Conservation (phyloP, 2,329 filamentous ascomycete genomes). For the Periglandula ipomoeae region DNA sequence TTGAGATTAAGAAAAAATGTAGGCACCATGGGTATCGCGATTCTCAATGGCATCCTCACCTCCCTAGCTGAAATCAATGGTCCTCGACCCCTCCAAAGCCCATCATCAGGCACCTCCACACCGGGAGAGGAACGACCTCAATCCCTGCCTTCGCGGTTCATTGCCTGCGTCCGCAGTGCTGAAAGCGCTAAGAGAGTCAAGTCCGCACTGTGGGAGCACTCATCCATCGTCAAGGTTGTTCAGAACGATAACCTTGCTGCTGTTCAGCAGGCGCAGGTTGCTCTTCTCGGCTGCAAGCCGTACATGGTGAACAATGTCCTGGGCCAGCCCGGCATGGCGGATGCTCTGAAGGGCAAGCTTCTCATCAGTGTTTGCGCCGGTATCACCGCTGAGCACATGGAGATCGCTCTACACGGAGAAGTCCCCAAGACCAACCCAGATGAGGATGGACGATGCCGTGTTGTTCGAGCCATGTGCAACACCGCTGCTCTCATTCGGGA, state of each 20-base stretch:
- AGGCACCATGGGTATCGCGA: conserved; percentile 82
- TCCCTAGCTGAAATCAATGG: conserved; percentile 50
- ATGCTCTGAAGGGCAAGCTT: conserved; percentile 69
- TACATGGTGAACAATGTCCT: conserved; percentile 64
- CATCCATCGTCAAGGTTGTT: conserved; percentile 53
- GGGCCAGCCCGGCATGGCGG: conserved; percentile 54
- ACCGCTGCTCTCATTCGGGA: conserved; percentile 71
- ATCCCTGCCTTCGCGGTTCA: conserved; percentile 63
- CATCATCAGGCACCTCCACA: conserved; percentile 32
- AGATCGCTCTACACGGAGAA: conserved; percentile 50
- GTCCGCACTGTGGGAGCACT: conserved; percentile 54
- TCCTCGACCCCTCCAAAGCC: conserved; percentile 34
- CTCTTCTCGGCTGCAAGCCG: conserved; percentile 76
- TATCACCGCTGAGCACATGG: conserved; percentile 60
- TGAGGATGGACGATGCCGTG: conserved; percentile 43
- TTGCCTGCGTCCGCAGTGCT: conserved; percentile 68
- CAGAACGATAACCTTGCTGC: conserved; percentile 64
- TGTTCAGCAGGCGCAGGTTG: conserved; percentile 58
- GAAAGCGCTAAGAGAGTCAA: conserved; percentile 61
- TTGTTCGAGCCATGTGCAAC: conserved; percentile 80
- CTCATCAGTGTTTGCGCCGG: conserved; percentile 77
- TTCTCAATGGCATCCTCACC: conserved; percentile 69
- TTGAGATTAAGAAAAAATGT: conserved; percentile 1
- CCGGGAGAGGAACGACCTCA: conserved; percentile 40
- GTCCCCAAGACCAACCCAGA: conserved; percentile 37